Evolutionary conservation across 2,329 filamentous ascomycete genomes (phyloP), one percentile per base, ranked within the genome.

Genomic region (Nothophaeocryptopus gaeumannii): DNA sequence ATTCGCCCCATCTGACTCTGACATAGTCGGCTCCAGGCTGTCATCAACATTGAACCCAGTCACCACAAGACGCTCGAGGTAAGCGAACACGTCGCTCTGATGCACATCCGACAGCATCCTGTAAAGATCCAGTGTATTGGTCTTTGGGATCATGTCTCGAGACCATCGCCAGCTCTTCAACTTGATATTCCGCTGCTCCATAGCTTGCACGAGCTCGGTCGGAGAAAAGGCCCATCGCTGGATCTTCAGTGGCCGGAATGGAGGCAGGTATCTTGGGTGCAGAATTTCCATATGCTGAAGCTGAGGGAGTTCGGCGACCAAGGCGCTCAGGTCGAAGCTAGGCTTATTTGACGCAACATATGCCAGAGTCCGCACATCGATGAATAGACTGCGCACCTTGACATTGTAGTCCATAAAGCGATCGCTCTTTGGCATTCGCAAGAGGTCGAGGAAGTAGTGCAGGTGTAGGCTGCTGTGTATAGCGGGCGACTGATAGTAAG

Each of bases 211-310:
- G 0, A 96, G 69, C 4, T 78, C 72, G 5, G 75, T 67, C 9
- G 85, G 79, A 63, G 93, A 44, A 36, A 56, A 91, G 12, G 76
- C 76, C 86, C 88, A 95, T 54, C 84, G 62, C 36, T 69, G 67
- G 12, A 68, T 68, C 41, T 73, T 76, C 26, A 74, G 71, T 5
- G 84, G 72, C 32, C 85, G 75, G 64, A 84, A 89, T 0, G 86
- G 86, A 2, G 85, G 77, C 54, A 80, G 72, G 61, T 95, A 88
- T 41, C 80, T 74, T 9, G 78, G 78, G 58, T 91, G 86, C 55
- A 84, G 85, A 12, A 96, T 77, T 50, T 89, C 81, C 30, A 96
- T 70, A 41, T 84, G 78, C 44, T 78, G 78, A 12, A 96, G 74
- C 40, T 82, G 82, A 0, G 85, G 84, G 5, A 89, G 77, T 39